A percentile compares a stretch with the other conserved stretches of the same genome.
Conservation (phyloP, 495 filamentous ascomycete genomes). For the Rhizodiscina lignyota region DNA sequence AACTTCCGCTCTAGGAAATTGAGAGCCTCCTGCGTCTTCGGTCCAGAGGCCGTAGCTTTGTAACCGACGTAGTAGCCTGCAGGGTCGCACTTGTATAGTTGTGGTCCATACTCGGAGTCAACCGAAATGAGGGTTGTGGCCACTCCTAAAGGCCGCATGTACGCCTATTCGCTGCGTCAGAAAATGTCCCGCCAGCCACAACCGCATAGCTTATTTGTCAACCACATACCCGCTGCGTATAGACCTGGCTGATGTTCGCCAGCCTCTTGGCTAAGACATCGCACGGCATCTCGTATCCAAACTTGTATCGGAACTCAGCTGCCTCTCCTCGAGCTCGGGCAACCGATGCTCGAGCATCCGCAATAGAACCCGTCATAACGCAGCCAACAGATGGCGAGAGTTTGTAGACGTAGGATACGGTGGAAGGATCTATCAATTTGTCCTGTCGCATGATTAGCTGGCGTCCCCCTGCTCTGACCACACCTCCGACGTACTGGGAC, state of each 20-base stretch:
- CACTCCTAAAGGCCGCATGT: conserved; percentile 95
- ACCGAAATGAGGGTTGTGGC: conserved; percentile 87
- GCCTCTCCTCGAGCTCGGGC: conserved; percentile 88
- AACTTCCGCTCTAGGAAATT: conserved; percentile 98
- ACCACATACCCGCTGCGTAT: conserved; percentile 74
- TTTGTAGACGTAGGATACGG: conserved; percentile 93
- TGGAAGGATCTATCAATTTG: conserved; percentile 94
- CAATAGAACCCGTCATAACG: conserved; percentile 97
- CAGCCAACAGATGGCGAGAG: conserved; percentile 92
- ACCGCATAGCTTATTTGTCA: not conserved
- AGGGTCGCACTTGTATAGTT: conserved; percentile 95
- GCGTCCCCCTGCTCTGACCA: not conserved
- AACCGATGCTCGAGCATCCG: conserved; percentile 84
- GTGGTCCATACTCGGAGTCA: conserved; percentile 84
- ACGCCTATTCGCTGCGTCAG: conserved; percentile 44
- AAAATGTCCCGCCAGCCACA: conserved; percentile 1
- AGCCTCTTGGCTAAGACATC: conserved; percentile 90
- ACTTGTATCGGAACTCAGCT: conserved; percentile 96
- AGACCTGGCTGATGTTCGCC: conserved; percentile 98
- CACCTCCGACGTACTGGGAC: conserved; percentile 59
- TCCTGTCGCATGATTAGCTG: conserved; percentile 39
- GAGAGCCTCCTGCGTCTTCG: conserved; percentile 95
- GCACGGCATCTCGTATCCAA: conserved; percentile 97
- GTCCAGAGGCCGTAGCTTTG: conserved; percentile 92
- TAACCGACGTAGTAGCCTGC: conserved; percentile 96